These are phyloP conservation scores for Crithidia expoeki DNA, from an alignment of 208 protist species.

Conservation along the genomic window DNA sequence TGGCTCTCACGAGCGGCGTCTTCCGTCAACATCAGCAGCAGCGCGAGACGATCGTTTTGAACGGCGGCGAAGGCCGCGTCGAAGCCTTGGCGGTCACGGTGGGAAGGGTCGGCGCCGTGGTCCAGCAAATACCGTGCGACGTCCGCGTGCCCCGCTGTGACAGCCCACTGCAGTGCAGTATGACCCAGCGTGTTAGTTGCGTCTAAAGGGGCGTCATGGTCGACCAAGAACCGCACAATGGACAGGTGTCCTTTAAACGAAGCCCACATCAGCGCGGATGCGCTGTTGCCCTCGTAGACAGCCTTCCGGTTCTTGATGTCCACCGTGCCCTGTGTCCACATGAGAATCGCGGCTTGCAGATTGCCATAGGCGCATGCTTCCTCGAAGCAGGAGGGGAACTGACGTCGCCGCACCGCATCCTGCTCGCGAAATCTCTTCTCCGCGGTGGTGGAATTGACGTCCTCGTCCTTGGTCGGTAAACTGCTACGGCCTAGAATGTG, in stretches of 20 bases:
- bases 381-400: constrained; percentile 52
- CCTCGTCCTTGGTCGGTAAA: constrained; percentile 1
- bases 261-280: constrained; percentile 80
- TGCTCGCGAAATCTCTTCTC: constrained; percentile 22
- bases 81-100: constrained; percentile 59
- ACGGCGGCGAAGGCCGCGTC: constrained; percentile 72
- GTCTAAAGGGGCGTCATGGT: constrained; percentile 56
- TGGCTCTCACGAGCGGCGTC: constrained; percentile 26
- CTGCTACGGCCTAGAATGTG: constrained; percentile 32
- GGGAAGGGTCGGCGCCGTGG: constrained; percentile 58
- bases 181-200: constrained; percentile 52
- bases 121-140: constrained; percentile 69
- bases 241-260: constrained; percentile 54
- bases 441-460: neutral
- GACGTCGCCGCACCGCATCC: constrained; percentile 40
- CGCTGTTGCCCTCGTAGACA: constrained; percentile 60
- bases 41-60: constrained; percentile 46
- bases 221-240: constrained; percentile 74
- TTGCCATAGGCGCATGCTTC: constrained; percentile 73
- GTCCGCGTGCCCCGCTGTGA: constrained; percentile 47
- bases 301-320: constrained; percentile 37
- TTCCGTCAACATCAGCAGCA: constrained; percentile 69
- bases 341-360: constrained; percentile 50
- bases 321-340: constrained; percentile 61
- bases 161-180: constrained; percentile 71